Conservation (phyloP, 2,329 filamentous ascomycete genomes). For the Penicillium griseofulvum region DNA sequence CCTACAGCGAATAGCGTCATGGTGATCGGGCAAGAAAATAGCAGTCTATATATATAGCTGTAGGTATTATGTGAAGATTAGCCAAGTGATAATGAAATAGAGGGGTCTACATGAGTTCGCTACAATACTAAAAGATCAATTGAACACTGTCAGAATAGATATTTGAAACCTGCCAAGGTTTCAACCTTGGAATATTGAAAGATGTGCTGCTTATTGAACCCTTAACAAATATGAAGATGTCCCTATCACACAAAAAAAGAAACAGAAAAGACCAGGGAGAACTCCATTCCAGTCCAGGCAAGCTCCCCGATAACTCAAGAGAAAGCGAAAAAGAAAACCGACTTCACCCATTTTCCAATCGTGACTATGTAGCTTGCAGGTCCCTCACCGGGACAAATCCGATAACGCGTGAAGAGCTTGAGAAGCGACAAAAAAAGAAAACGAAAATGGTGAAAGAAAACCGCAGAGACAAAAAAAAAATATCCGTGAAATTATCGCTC, state of each 20-base stretch:
- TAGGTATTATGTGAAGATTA: no score
- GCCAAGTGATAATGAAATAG: no score
- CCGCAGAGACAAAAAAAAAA: conserved; percentile 1
- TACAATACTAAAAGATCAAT: background rate
- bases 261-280: conserved; percentile 4
- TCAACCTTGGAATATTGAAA: background rate
- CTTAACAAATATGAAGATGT: background rate
- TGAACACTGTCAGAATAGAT: background rate
- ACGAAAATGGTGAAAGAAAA: background rate
- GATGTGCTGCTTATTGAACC: background rate
- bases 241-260: conserved; percentile 3
- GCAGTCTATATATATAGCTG: no score
- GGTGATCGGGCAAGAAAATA: no score
- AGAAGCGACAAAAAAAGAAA: background rate
- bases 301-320: conserved; percentile 9
- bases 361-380: conserved; percentile 9
- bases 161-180: background rate
- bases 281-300: conserved; percentile 22
- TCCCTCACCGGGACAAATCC: conserved; percentile 7
- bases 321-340: conserved; percentile 9
- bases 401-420: conserved; percentile 4
- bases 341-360: conserved; percentile 7
- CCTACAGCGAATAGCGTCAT: no score
- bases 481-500: conserved; percentile 13
- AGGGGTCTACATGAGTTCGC: no score